Percentiles rank a stretch among this genome's conserved stretches.
These are phyloP conservation scores for Termitomyces sp. DNA, from an alignment of 1,284 basidiomycete species.

Conservation along the genomic window DNA sequence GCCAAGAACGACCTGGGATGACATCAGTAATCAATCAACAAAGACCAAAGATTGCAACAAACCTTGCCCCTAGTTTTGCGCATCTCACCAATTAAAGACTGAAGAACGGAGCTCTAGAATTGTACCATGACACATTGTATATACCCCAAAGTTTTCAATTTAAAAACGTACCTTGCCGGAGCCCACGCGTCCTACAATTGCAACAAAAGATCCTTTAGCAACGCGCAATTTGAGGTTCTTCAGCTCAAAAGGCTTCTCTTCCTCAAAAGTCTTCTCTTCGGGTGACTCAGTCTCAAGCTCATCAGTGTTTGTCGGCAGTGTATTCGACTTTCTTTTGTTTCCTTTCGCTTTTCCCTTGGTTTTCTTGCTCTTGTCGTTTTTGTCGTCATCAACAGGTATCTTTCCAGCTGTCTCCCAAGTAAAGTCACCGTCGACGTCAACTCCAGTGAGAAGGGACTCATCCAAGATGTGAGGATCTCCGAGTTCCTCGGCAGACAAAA, in stretches of 20 bases:
- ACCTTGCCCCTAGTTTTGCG: slow-evolving; percentile 53
- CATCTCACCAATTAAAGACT: slow-evolving; percentile 80
- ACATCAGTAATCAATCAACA: slow-evolving; percentile 7
- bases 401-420: slow-evolving; percentile 56
- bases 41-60: background rate
- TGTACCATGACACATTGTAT: background rate
- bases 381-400: slow-evolving; percentile 18
- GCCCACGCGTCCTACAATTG: slow-evolving; percentile 70
- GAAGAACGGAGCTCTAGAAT: slow-evolving; percentile 55
- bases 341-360: slow-evolving; percentile 24
- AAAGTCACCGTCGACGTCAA: slow-evolving; percentile 63
- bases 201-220: slow-evolving; percentile 60
- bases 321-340: slow-evolving; percentile 15
- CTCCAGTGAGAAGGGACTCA: slow-evolving; percentile 36
- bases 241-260: slow-evolving; percentile 59
- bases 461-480: slow-evolving; percentile 48
- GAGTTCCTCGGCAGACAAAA: slow-evolving; percentile 65
- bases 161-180: slow-evolving; percentile 57
- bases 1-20: slow-evolving; percentile 50
- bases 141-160: background rate
- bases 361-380: slow-evolving; percentile 13
- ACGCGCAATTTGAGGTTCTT: slow-evolving; percentile 53
- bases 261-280: slow-evolving; percentile 15
- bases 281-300: slow-evolving; percentile 11
- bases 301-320: slow-evolving; percentile 11